phyloP scores from a whole-genome alignment of 768 basidiomycete species.

The Terana coerulea region DNA sequence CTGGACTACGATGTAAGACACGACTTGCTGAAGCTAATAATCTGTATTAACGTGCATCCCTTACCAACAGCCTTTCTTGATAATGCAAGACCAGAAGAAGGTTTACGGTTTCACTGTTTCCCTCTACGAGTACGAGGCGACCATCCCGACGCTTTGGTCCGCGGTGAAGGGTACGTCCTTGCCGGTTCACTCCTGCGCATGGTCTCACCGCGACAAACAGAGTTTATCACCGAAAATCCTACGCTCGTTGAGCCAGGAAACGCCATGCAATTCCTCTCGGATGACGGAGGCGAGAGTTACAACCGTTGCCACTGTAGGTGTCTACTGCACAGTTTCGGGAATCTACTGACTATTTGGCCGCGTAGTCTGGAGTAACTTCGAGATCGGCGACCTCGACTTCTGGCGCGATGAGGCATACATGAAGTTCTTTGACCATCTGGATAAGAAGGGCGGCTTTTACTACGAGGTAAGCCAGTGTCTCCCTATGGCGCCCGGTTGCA shows the following conservation, averaged over 20 bases:
- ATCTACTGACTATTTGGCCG: not conserved
- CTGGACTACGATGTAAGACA: constrained; percentile 39
- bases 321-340: constrained; percentile 3
- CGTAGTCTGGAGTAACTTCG: constrained; percentile 62
- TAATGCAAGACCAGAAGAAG: constrained; percentile 54
- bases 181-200: not conserved
- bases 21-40: not conserved
- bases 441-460: constrained; percentile 54
- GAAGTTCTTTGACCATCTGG: constrained; percentile 55
- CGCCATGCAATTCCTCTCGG: constrained; percentile 52
- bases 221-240: constrained; percentile 46
- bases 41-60: not conserved
- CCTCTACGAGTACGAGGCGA: constrained; percentile 70
- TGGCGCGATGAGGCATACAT: constrained; percentile 55
- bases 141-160: constrained; percentile 73
- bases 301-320: constrained; percentile 54
- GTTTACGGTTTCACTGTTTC: constrained; percentile 72
- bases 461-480: constrained; percentile 38
- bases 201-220: constrained; percentile 24
- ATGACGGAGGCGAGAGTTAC: constrained; percentile 52
- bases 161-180: constrained; percentile 52
- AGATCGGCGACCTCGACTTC: constrained; percentile 56
- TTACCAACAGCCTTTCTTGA: constrained; percentile 44
- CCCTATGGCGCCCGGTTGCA: not conserved
- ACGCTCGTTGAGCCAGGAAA: constrained; percentile 46